These are phyloP conservation scores for Tagetes patula DNA, from an alignment of 129 eudicot genomes.

Conservation along the genomic window DNA sequence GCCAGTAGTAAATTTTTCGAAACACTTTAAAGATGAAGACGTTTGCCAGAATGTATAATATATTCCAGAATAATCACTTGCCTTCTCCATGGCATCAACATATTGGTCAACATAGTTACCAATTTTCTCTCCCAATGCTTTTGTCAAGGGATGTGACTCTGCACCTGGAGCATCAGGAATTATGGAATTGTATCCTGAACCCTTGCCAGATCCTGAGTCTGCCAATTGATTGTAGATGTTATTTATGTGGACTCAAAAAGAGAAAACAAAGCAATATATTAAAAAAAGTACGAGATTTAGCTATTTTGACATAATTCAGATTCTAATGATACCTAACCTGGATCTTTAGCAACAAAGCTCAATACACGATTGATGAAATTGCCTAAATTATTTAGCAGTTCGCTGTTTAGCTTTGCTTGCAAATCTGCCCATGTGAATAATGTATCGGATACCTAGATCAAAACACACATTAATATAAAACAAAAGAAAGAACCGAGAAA, in stretches of 20 bases:
- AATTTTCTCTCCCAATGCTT: constrained; percentile 59
- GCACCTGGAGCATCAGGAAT: constrained; percentile 72
- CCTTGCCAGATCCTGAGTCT: constrained; percentile 42
- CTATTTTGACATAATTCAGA: not conserved
- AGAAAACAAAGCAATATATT: not conserved
- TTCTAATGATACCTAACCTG: constrained; percentile 20
- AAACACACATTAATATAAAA: not conserved
- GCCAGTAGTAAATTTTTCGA: constrained; percentile 48
- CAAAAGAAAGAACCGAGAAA: not conserved
- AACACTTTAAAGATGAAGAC: too few relatives aligned
- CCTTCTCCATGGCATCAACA: constrained; percentile 86
- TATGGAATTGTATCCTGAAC: constrained; percentile 66
- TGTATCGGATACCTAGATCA: constrained; percentile 75
- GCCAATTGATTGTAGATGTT: not conserved
- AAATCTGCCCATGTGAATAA: constrained; percentile 79
- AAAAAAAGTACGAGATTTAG: too few relatives aligned
- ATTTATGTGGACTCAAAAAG: not conserved
- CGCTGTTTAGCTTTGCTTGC: constrained; percentile 77
- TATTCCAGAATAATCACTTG: constrained; percentile 7
- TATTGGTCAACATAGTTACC: constrained; percentile 62
- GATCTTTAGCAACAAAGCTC: constrained; percentile 83
- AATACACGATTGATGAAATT: constrained; percentile 80
- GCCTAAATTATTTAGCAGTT: constrained; percentile 72
- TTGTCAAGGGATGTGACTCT: constrained; percentile 53
- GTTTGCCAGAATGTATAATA: too few relatives aligned